Evolutionary conservation across 441 rosid genomes (phyloP), one percentile per base, ranked within the genome.

Genomic region (Populus hybrid): DNA sequence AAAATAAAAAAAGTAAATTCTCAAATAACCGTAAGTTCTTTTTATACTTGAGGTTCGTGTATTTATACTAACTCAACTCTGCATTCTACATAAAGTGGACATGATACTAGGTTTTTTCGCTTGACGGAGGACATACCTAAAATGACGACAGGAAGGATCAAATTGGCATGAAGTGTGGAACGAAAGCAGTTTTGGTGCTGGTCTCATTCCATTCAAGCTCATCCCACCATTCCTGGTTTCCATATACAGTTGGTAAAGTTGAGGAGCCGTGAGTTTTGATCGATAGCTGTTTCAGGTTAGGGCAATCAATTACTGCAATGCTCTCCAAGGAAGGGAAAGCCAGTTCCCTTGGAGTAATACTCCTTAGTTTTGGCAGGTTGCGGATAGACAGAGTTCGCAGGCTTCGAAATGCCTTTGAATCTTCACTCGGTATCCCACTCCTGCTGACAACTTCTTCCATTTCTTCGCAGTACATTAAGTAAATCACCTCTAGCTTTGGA

Each of bases 221-320:
- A 57, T 83, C 83, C 90, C 91, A 88, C 91, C 90, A 88, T 50
- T 83, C 78, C 79, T 81, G 72, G 74, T 76, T 72, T 59, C 90
- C 84, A 59, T 84, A 84, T 64, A 87, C 82, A n/a, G 81, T 78
- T 72, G 86, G 83, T 14, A 40, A 11, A 4, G 69, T 74, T 5
- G 70, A 61, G 61, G 59, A 65, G 26, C 61, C 72, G 18, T 30
- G 38, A n/a, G 70, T 77, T 30, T 77, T 76, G 64, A 86, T 72
- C 23, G 88, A 81, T 40, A 87, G 70, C 74, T 73, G 78, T 80
- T 81, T 84, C 70, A 88, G 80, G 76, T 21, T 73, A 26, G 86
- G 88, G 72, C 90, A 86, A 65, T 75, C 79, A 46, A 78, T 77
- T 76, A 85, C 86, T 21, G 78, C 79, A 71, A 88, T 77, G 54